A percentile compares a stretch with the other conserved stretches of the same genome.
These are phyloP conservation scores for Porcisia deanei DNA, from an alignment of 208 protist species.

Conservation along the genomic window DNA sequence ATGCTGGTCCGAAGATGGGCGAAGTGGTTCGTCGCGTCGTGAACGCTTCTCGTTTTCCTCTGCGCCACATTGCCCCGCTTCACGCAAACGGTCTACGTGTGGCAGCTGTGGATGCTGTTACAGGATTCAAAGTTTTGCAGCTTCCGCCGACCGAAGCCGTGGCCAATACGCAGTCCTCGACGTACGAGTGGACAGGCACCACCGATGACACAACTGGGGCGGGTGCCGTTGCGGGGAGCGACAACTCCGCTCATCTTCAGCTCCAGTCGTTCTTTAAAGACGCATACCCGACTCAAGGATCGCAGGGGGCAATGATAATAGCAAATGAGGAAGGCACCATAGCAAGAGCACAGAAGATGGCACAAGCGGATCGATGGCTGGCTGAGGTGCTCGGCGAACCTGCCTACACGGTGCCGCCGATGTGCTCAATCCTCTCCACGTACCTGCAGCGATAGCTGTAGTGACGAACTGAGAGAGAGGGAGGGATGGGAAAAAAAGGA, in stretches of 20 bases:
- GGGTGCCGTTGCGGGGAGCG: neutral
- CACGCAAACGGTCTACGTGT: constrained; percentile 38
- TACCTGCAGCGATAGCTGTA: constrained; percentile 52
- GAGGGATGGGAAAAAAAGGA: neutral
- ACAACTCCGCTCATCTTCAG: constrained; percentile 6
- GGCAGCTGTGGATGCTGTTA: constrained; percentile 58
- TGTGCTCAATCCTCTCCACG: constrained; percentile 68
- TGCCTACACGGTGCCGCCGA: constrained; percentile 75
- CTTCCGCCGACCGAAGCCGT: constrained; percentile 16
- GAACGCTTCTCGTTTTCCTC: constrained; percentile 25
- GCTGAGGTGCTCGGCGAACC: constrained; percentile 65
- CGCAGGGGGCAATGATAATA: constrained; percentile 6
- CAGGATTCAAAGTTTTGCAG: constrained; percentile 61
- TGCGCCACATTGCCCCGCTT: constrained; percentile 45
- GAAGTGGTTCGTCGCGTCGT: constrained; percentile 21
- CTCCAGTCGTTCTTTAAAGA: constrained; percentile 56
- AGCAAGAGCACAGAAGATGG: constrained; percentile 29
- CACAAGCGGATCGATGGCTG: constrained; percentile 54
- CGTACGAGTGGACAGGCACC: constrained; percentile 16
- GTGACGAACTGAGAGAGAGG: neutral
- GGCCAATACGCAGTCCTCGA: neutral
- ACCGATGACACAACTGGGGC: neutral
- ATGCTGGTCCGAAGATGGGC: constrained; percentile 5
- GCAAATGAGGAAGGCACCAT: constrained; percentile 16
- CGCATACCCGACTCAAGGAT: constrained; percentile 18